These are phyloP conservation scores for Fusarium chaquense DNA, from an alignment of 2,329 filamentous ascomycete genomes.

Conservation along the genomic window DNA sequence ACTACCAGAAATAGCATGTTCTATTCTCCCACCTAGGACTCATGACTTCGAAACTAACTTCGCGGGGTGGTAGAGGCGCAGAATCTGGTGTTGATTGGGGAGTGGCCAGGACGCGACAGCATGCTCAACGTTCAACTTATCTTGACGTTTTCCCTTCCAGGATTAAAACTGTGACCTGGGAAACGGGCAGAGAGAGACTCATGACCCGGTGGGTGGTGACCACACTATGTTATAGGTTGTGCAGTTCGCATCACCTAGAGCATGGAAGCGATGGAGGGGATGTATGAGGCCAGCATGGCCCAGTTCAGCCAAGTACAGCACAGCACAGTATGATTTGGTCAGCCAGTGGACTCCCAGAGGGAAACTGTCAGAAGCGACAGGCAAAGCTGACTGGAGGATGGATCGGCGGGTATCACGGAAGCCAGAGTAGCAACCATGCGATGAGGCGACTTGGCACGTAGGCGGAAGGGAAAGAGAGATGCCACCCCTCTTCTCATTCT, in stretches of 20 bases:
- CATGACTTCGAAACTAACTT: constrained; percentile 17
- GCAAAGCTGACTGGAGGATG: constrained; percentile 13
- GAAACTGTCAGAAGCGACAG: constrained; percentile 3
- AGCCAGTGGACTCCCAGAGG: background rate
- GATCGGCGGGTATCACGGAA: constrained; percentile 13
- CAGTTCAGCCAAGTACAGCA: background rate
- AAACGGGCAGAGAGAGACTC: background rate
- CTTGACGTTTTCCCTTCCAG: constrained; percentile 34
- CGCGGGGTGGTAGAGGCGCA: background rate
- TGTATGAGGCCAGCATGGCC: background rate
- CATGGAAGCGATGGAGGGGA: constrained; percentile 1
- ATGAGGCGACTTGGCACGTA: constrained; percentile 42
- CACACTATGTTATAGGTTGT: constrained; percentile 18
- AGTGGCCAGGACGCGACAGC: background rate
- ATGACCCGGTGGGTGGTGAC: background rate
- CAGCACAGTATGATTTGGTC: constrained; percentile 1
- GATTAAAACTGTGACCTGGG: constrained; percentile 9
- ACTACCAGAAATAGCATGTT: constrained; percentile 5
- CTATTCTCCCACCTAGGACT: constrained; percentile 14
- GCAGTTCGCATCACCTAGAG: constrained; percentile 31
- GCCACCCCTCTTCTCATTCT: background rate
- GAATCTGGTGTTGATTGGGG: background rate
- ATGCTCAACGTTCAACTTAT: constrained; percentile 17
- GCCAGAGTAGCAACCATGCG: constrained; percentile 16
- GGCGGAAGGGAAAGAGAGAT: constrained; percentile 19